Conservation (phyloP, 768 basidiomycete species). For the Boletus eberwhitei region DNA sequence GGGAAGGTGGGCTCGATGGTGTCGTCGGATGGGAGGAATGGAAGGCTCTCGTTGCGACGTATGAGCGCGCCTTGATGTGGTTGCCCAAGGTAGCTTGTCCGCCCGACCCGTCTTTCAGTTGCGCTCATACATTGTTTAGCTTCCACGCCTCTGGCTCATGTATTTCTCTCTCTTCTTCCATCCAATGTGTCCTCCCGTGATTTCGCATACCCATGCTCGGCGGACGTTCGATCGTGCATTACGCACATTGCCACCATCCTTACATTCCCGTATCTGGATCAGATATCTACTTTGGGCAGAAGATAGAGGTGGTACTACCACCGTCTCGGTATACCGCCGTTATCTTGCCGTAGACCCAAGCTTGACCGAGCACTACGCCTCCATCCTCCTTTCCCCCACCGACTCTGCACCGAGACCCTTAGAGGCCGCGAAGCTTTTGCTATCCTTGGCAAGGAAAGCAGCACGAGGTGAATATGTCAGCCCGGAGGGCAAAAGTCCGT, state of each 20-base stretch:
- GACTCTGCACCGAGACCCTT: slow-evolving; percentile 73
- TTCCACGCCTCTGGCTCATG: slow-evolving; percentile 92
- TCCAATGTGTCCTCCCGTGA: slow-evolving; percentile 76
- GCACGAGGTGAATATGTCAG: slow-evolving; percentile 78
- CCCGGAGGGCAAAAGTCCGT: slow-evolving; percentile 92
- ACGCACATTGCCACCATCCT: slow-evolving; percentile 87
- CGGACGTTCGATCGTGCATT: slow-evolving; percentile 92
- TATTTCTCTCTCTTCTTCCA: slow-evolving; percentile 90
- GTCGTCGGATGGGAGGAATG: slow-evolving; percentile 97
- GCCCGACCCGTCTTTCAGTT: neutral
- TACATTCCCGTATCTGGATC: slow-evolving; percentile 91
- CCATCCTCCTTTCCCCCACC: slow-evolving; percentile 57
- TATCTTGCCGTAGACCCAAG: slow-evolving; percentile 82
- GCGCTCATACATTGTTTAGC: slow-evolving; percentile 40
- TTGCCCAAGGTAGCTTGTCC: slow-evolving; percentile 67
- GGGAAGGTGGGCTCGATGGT: slow-evolving; percentile 84
- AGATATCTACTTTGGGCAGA: slow-evolving; percentile 94
- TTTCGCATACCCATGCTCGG: slow-evolving; percentile 88
- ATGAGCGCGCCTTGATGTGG: slow-evolving; percentile 95
- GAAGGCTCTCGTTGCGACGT: slow-evolving; percentile 81
- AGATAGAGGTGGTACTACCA: slow-evolving; percentile 70
- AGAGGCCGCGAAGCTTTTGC: slow-evolving; percentile 88
- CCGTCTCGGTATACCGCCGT: slow-evolving; percentile 80
- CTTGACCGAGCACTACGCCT: slow-evolving; percentile 75
- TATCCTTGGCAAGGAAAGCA: slow-evolving; percentile 81